phyloP scores from a whole-genome alignment of 2,329 filamentous ascomycete species.

The Epichloe bromicola region DNA sequence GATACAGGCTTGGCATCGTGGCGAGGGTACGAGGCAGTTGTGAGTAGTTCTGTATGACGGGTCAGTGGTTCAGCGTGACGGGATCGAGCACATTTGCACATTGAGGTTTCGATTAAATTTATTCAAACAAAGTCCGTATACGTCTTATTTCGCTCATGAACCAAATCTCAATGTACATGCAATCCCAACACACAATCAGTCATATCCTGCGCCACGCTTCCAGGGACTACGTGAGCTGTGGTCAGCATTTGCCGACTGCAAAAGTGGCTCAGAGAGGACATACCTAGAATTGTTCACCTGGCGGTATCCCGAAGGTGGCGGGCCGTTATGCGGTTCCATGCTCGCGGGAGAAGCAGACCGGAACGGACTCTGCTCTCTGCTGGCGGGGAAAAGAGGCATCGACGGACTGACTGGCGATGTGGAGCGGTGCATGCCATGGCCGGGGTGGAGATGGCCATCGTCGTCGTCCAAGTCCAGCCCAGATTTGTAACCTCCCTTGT shows the following conservation, averaged over 20 bases:
- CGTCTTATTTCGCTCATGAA: too few species aligned
- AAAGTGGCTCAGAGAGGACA: conserved; percentile 1
- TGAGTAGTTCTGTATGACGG: too few species aligned
- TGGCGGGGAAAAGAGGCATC: conserved; percentile 30
- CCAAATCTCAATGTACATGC: not conserved
- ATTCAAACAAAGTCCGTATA: too few species aligned
- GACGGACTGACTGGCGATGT: conserved; percentile 27
- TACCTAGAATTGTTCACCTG: conserved; percentile 29
- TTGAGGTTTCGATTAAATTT: too few species aligned
- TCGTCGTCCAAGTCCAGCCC: conserved; percentile 29
- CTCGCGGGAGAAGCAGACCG: conserved; percentile 23
- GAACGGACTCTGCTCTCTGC: conserved; percentile 23
- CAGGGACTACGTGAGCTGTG: conserved; percentile 21
- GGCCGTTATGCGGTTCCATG: not conserved
- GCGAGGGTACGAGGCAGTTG: too few species aligned
- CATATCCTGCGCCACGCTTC: conserved; percentile 33
- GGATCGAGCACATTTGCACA: too few species aligned
- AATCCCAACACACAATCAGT: conserved; percentile 14
- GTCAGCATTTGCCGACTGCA: not conserved
- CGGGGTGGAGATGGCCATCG: conserved; percentile 26
- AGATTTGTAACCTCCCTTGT: conserved; percentile 28
- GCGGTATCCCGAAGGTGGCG: conserved; percentile 15
- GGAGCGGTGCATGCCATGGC: conserved; percentile 12
- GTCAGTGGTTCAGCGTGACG: too few species aligned
- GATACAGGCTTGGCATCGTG: too few species aligned